Percentiles rank a stretch among this genome's conserved stretches.
Evolutionary conservation across 2,329 filamentous ascomycete genomes (phyloP).

Genomic region (Verticillium longisporum): DNA sequence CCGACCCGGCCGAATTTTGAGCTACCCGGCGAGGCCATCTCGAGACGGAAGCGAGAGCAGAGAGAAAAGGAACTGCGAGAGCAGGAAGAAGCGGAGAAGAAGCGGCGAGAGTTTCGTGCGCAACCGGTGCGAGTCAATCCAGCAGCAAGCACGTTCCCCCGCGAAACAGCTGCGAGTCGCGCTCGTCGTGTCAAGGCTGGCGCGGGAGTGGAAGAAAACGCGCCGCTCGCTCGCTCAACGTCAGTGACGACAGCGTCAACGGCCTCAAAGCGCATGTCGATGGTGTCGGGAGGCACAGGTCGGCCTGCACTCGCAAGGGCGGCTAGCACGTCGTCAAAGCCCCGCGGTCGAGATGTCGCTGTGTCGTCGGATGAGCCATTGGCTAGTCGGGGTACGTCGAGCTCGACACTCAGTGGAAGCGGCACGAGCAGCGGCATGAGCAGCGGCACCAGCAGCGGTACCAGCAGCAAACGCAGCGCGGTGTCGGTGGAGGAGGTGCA

Average conservation of each 20-base stretch:
- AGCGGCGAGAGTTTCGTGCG: constrained; percentile 58
- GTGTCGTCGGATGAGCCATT: neutral
- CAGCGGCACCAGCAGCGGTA: constrained; percentile 20
- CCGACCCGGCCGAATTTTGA: constrained; percentile 52
- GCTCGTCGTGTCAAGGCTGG: constrained; percentile 41
- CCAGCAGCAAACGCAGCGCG: constrained; percentile 36
- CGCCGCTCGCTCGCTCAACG: neutral
- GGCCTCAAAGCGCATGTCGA: constrained; percentile 11
- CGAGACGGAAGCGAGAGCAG: constrained; percentile 47
- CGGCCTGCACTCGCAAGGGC: neutral
- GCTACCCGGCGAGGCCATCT: constrained; percentile 56
- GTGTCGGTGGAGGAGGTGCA: constrained; percentile 44
- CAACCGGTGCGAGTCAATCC: constrained; percentile 43
- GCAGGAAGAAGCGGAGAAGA: constrained; percentile 54
- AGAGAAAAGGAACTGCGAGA: constrained; percentile 46
- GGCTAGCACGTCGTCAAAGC: constrained; percentile 1
- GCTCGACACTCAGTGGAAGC: constrained; percentile 33
- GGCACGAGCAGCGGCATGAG: constrained; percentile 3
- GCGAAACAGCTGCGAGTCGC: constrained; percentile 52
- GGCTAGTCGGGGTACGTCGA: constrained; percentile 33
- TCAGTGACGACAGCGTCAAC: neutral
- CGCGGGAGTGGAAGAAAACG: constrained; percentile 12
- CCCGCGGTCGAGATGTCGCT: constrained; percentile 7
- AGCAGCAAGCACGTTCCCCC: constrained; percentile 34
- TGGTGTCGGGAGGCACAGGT: neutral